A percentile compares a stretch with the other conserved stretches of the same genome.
phyloP scores from a whole-genome alignment of 129 eudicot genomes.

The Pulicaria dysenterica region DNA sequence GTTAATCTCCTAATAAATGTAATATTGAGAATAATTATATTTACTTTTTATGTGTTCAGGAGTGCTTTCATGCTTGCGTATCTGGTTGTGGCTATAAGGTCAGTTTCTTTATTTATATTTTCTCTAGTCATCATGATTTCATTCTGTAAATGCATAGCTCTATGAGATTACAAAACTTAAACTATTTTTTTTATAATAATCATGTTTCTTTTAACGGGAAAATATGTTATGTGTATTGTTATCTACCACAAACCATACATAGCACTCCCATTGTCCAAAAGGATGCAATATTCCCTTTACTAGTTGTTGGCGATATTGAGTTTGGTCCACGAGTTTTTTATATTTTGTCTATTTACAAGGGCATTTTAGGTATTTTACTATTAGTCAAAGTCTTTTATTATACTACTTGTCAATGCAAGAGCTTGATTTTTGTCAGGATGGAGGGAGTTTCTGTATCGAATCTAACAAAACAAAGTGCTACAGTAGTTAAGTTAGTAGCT shows the following conservation, averaged over 20 bases:
- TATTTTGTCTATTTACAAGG: background rate
- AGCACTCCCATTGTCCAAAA: background rate
- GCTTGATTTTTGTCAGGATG: background rate
- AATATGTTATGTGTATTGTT: background rate
- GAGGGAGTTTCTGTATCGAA: background rate
- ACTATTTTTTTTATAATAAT: background rate
- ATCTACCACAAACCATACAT: conserved; percentile 1
- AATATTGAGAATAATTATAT: background rate
- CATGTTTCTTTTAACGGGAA: background rate
- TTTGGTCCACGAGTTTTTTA: background rate
- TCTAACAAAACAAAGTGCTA: background rate
- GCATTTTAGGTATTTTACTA: background rate
- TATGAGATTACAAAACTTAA: background rate
- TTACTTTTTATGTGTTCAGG: conserved; percentile 46
- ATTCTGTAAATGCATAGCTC: background rate
- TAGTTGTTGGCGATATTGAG: background rate
- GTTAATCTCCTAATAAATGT: background rate
- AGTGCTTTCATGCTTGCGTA: conserved; percentile 95
- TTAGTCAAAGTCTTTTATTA: background rate
- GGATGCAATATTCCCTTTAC: background rate
- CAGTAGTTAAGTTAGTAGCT: background rate
- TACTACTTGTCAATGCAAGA: background rate
- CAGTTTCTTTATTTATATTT: conserved; percentile 13
- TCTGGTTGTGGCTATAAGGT: conserved; percentile 98
- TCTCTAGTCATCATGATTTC: conserved; percentile 13